Evolutionary conservation across 2,329 filamentous ascomycete genomes (phyloP).

Genomic region (Nothophaeocryptopus gaeumannii): DNA sequence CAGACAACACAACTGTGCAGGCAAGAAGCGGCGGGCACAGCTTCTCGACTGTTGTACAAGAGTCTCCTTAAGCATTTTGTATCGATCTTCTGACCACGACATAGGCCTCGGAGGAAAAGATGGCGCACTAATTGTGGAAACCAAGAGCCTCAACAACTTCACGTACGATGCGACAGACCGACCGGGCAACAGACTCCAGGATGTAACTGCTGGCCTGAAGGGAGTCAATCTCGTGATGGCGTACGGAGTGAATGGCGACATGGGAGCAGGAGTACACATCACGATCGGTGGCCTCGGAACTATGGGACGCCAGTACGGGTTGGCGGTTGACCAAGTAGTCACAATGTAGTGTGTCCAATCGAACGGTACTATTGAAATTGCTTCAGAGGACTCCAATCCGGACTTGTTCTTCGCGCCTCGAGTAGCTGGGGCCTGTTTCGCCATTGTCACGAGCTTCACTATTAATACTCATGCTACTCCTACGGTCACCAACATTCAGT

Average conservation of each 20-base stretch:
- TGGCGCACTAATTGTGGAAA: neutral
- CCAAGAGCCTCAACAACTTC: slow-evolving; percentile 1
- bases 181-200: neutral
- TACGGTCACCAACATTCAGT: neutral
- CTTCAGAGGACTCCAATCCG: slow-evolving; percentile 30
- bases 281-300: slow-evolving; percentile 31
- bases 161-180: neutral
- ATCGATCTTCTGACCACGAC: neutral
- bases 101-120: neutral
- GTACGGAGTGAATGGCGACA: neutral
- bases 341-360: slow-evolving; percentile 40
- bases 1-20: slow-evolving; percentile 1
- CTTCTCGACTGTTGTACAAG: slow-evolving; percentile 4
- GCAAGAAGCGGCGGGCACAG: slow-evolving; percentile 7
- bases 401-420: slow-evolving; percentile 27
- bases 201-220: neutral
- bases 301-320: slow-evolving; percentile 53
- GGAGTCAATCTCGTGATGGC: neutral
- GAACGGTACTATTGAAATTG: slow-evolving; percentile 36
- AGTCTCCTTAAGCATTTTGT: neutral
- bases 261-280: slow-evolving; percentile 7
- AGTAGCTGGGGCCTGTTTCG: slow-evolving; percentile 23
- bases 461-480: slow-evolving; percentile 18
- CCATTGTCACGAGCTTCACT: slow-evolving; percentile 24
- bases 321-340: slow-evolving; percentile 51